phyloP scores from a whole-genome alignment of 164 flowering plant species.

The Liquidambar formosana region DNA sequence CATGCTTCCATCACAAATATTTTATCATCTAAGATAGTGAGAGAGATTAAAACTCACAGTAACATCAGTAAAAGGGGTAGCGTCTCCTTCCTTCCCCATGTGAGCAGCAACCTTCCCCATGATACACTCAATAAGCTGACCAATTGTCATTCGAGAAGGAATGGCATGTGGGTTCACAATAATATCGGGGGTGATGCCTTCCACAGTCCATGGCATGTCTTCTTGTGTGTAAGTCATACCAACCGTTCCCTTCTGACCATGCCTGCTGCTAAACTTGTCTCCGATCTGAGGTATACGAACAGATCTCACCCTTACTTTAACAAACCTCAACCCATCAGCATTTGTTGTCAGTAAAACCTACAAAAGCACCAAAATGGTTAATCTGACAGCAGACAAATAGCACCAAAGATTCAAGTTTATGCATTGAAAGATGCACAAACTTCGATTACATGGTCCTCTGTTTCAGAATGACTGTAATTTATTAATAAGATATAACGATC shows the following conservation, averaged over 20 bases:
- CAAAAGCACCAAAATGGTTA: constrained; percentile 12
- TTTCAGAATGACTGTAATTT: background rate
- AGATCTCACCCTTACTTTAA: constrained; percentile 92
- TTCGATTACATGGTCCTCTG: background rate
- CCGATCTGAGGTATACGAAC: constrained; percentile 96
- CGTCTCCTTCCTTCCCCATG: constrained; percentile 97
- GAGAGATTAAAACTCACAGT: constrained; percentile 53
- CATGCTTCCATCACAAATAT: too few relatives aligned
- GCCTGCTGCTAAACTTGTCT: constrained; percentile 94
- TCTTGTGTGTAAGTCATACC: constrained; percentile 98
- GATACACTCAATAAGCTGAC: constrained; percentile 97
- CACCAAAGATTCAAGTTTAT: background rate
- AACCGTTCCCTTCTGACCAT: constrained; percentile 96
- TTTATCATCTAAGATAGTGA: background rate
- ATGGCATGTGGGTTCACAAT: constrained; percentile 97
- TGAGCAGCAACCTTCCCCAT: constrained; percentile 99
- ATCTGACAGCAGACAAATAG: background rate
- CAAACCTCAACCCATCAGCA: constrained; percentile 96
- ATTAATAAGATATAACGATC: background rate
- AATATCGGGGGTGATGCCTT: constrained; percentile 92
- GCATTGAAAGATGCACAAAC: background rate
- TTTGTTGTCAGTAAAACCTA: constrained; percentile 91
- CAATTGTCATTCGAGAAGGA: constrained; percentile 98
- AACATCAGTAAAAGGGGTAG: constrained; percentile 95
- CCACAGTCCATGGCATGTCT: constrained; percentile 97